Percentiles rank a stretch among this genome's conserved stretches.
phyloP scores from a whole-genome alignment of 2,329 filamentous ascomycete species.

The Aspergillus quadrilineatus region DNA sequence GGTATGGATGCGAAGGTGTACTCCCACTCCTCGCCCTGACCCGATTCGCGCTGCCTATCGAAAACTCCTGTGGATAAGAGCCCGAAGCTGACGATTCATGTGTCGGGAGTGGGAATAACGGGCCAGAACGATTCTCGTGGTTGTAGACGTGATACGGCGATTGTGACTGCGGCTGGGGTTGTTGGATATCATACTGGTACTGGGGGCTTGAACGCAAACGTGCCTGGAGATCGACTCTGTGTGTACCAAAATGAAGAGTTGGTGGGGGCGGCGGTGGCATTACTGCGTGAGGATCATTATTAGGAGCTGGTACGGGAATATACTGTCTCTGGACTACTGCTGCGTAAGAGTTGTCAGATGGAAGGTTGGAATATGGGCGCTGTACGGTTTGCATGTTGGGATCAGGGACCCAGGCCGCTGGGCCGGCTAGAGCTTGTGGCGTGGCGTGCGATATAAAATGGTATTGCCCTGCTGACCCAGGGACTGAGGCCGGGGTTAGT shows the following conservation, averaged over 20 bases:
- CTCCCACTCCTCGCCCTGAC: neutral
- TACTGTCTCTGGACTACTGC: slow-evolving; percentile 12
- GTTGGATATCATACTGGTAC: neutral
- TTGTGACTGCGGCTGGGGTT: slow-evolving; percentile 9
- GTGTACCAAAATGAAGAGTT: slow-evolving; percentile 27
- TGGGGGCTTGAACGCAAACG: slow-evolving; percentile 5
- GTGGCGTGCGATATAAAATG: slow-evolving; percentile 9
- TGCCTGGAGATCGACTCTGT: slow-evolving; percentile 33
- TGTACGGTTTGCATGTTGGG: neutral
- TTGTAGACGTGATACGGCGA: slow-evolving; percentile 22
- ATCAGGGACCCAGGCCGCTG: slow-evolving; percentile 26
- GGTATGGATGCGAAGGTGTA: neutral
- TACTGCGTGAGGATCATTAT: slow-evolving; percentile 1
- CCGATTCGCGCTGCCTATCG: neutral
- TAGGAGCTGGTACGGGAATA: slow-evolving; percentile 14
- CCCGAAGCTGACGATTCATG: neutral
- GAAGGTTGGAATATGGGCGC: slow-evolving; percentile 16
- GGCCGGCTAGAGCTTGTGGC: slow-evolving; percentile 21
- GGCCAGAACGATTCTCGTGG: slow-evolving; percentile 31
- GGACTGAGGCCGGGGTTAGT: neutral
- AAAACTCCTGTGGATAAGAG: neutral
- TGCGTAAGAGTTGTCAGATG: slow-evolving; percentile 23
- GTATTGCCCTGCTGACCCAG: neutral
- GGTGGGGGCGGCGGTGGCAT: slow-evolving; percentile 13
- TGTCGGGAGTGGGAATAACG: slow-evolving; percentile 18